Percentiles rank a stretch among this genome's conserved stretches.
Conservation (phyloP, 352 stramenopile species). For the Salisapilia sapeloensis region DNA sequence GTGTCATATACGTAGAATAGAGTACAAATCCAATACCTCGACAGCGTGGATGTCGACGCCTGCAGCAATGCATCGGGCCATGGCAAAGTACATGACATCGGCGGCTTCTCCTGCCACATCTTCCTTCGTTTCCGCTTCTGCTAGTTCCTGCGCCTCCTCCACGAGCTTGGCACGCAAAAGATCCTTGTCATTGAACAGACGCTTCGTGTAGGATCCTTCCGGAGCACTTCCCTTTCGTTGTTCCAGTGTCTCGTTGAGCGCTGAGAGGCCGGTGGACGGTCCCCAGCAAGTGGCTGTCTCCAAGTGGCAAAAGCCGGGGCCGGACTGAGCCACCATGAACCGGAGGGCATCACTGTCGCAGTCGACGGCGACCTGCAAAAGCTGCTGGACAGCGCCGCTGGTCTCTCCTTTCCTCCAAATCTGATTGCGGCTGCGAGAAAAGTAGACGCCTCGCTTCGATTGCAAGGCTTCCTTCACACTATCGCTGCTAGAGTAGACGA, state of each 20-base stretch:
- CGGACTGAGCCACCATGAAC: slow-evolving; percentile 86
- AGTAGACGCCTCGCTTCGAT: slow-evolving; percentile 87
- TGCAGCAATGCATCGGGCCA: slow-evolving; percentile 84
- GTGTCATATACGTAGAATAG: too few species aligned
- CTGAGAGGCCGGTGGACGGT: slow-evolving; percentile 59
- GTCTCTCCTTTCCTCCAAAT: slow-evolving; percentile 95
- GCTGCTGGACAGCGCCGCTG: slow-evolving; percentile 86
- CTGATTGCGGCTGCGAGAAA: slow-evolving; percentile 79
- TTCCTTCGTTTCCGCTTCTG: slow-evolving; percentile 64
- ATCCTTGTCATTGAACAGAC: slow-evolving; percentile 85
- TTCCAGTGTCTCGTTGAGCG: slow-evolving; percentile 82
- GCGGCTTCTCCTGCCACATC: slow-evolving; percentile 90
- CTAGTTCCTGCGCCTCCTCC: slow-evolving; percentile 90
- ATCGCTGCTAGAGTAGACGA: slow-evolving; percentile 91
- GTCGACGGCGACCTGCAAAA: slow-evolving; percentile 88
- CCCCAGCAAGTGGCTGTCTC: slow-evolving; percentile 92
- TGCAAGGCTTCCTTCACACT: slow-evolving; percentile 82
- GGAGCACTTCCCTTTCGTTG: slow-evolving; percentile 78
- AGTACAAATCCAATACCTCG: slow-evolving; percentile 19
- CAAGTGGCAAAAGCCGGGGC: slow-evolving; percentile 65
- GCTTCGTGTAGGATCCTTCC: slow-evolving; percentile 92
- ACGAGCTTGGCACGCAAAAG: slow-evolving; percentile 93
- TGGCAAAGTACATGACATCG: slow-evolving; percentile 95
- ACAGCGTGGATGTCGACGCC: slow-evolving; percentile 87
- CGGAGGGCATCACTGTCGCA: slow-evolving; percentile 92